Evolutionary conservation across 2,329 filamentous ascomycete species (phyloP).

Genomic region (Fusarium concolor): DNA sequence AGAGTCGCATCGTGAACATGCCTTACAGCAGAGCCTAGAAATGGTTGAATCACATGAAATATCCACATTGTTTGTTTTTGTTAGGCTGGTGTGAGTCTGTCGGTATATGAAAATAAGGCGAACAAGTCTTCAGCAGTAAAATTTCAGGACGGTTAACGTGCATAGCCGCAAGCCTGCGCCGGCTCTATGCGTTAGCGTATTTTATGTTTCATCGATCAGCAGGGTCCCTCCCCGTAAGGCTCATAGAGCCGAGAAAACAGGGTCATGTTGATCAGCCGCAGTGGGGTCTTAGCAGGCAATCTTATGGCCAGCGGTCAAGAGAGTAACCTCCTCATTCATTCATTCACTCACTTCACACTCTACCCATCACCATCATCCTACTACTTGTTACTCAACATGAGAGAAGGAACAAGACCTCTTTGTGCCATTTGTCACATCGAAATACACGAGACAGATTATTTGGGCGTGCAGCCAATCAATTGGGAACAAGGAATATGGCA

Average conservation of each 20-base stretch:
- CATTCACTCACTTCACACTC: not conserved
- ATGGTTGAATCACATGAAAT: no score
- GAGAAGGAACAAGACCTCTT: not conserved
- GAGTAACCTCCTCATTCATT: not conserved
- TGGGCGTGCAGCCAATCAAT: not conserved
- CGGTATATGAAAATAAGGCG: no score
- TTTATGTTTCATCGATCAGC: not conserved
- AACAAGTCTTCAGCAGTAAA: no score
- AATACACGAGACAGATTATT: not conserved
- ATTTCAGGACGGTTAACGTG: not conserved
- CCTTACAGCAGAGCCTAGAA: no score
- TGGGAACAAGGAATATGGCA: not conserved
- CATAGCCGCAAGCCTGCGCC: not conserved
- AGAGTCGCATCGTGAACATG: no score
- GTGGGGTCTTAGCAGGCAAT: not conserved
- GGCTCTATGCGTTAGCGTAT: not conserved
- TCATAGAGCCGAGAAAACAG: no score
- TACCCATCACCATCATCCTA: not conserved
- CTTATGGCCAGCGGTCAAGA: not conserved
- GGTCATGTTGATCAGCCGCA: no score
- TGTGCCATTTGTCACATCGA: not conserved
- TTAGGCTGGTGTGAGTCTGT: no score
- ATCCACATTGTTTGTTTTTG: no score
- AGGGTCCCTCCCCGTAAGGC: not conserved
- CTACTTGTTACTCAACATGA: not conserved